Percentiles rank a stretch among this genome's conserved stretches.
These are phyloP conservation scores for Graphilbum fragrans DNA, from an alignment of 2,329 filamentous ascomycete species.

Conservation along the genomic window DNA sequence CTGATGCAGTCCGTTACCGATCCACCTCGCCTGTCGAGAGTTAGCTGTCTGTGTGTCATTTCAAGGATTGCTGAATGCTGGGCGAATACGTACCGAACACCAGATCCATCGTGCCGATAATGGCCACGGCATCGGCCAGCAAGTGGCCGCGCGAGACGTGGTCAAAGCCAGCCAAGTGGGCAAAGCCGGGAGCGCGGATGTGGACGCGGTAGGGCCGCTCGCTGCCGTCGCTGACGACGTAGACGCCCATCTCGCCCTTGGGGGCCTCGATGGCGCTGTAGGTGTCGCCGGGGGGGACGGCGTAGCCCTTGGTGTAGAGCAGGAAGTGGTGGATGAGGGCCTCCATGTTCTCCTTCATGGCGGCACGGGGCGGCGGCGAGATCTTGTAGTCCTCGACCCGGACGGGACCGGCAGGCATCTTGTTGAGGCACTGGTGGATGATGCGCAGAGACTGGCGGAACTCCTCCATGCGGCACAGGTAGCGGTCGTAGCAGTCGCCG, in stretches of 20 bases:
- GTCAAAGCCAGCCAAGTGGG: constrained; percentile 88
- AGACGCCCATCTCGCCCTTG: constrained; percentile 99
- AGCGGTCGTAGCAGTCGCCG: constrained; percentile 98
- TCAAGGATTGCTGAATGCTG: too few relatives aligned
- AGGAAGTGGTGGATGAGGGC: constrained; percentile 98
- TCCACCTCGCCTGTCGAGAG: constrained; percentile 44
- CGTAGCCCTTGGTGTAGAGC: constrained; percentile 96
- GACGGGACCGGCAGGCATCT: constrained; percentile 92
- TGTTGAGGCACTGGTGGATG: constrained; percentile 97
- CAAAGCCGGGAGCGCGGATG: constrained; percentile 93
- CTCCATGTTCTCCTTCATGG: constrained; percentile 99
- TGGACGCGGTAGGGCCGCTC: constrained; percentile 96
- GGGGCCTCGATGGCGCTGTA: constrained; percentile 98
- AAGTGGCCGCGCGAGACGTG: constrained; percentile 86
- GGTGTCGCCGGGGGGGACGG: constrained; percentile 92
- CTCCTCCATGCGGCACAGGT: constrained; percentile 98
- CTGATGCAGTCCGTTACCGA: constrained; percentile 39
- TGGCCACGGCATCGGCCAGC: constrained; percentile 89
- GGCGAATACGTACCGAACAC: constrained; percentile 67
- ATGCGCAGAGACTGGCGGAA: constrained; percentile 97
- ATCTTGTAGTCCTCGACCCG: constrained; percentile 99
- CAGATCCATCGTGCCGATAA: constrained; percentile 83
- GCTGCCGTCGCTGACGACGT: constrained; percentile 86
- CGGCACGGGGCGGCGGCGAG: constrained; percentile 82
- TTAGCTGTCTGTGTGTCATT: constrained; percentile 23